These are phyloP conservation scores for Decorospora gaudefroyi DNA, from an alignment of 2,329 filamentous ascomycete genomes.

Conservation along the genomic window DNA sequence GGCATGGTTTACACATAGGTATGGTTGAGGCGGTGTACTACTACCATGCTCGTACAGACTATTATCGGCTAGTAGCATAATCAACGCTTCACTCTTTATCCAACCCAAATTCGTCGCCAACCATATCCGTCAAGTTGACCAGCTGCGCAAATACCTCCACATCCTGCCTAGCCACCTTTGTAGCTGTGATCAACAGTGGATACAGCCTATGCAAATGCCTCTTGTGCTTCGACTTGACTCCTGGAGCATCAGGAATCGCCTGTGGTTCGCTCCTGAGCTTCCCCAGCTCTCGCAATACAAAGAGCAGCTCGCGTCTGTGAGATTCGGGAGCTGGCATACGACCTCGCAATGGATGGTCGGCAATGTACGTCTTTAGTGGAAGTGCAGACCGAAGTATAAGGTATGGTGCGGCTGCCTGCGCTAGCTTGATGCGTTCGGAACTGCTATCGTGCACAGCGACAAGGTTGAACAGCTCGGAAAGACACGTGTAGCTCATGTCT, in stretches of 20 bases:
- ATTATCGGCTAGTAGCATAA: background rate
- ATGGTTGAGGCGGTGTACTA: too few relatives aligned
- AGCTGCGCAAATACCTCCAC: conserved; percentile 59
- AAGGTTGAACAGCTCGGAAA: conserved; percentile 68
- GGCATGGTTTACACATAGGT: too few relatives aligned
- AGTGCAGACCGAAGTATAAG: conserved; percentile 81
- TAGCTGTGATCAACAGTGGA: conserved; percentile 70
- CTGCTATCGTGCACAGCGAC: conserved; percentile 59
- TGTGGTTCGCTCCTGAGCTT: conserved; percentile 69
- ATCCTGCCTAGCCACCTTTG: conserved; percentile 65
- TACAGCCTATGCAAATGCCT: conserved; percentile 83
- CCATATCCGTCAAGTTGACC: conserved; percentile 46
- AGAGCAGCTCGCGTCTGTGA: conserved; percentile 77
- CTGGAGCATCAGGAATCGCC: conserved; percentile 62
- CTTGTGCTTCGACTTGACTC: conserved; percentile 48
- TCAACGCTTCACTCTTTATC: conserved; percentile 23
- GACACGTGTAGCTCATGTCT: conserved; percentile 77
- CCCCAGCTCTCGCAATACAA: conserved; percentile 69
- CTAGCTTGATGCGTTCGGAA: conserved; percentile 62
- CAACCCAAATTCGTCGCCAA: conserved; percentile 48
- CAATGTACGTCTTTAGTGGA: conserved; percentile 80
- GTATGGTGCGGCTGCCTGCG: conserved; percentile 76
- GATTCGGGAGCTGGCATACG: conserved; percentile 84
- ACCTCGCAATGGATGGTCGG: conserved; percentile 86
- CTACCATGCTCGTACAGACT: too few relatives aligned